Percentiles rank a stretch among this genome's conserved stretches.
Conservation (phyloP, 169 alveolate genomes). For the Theileria equi region DNA sequence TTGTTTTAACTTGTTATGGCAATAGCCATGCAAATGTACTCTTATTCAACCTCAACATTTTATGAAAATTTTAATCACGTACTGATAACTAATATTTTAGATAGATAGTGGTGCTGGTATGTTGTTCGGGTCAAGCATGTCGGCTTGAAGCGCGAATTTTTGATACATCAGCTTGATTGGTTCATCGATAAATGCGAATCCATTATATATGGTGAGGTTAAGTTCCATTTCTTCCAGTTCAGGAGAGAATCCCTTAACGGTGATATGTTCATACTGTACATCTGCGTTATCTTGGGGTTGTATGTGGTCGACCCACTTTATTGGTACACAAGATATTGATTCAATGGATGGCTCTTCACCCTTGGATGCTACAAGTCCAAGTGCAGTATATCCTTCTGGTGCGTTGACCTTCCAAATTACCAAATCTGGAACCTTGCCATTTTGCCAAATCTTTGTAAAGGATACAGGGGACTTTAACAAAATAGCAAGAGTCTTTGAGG, state of each 20-base stretch:
- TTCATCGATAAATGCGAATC: slow-evolving; percentile 15
- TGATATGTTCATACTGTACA: slow-evolving; percentile 7
- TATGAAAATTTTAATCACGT: too few relatives aligned
- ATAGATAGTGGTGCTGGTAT: slow-evolving; percentile 38
- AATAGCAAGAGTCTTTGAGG: not conserved
- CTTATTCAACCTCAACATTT: too few relatives aligned
- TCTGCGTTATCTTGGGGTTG: not conserved
- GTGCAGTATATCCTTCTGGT: slow-evolving; percentile 44
- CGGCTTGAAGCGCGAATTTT: slow-evolving; percentile 49
- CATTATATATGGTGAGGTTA: slow-evolving; percentile 21
- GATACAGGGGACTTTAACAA: slow-evolving; percentile 20
- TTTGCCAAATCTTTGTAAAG: slow-evolving; percentile 42
- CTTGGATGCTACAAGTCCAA: slow-evolving; percentile 55
- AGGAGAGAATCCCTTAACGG: slow-evolving; percentile 32
- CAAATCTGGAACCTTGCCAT: slow-evolving; percentile 25
- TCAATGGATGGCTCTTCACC: slow-evolving; percentile 31
- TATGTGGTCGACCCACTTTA: slow-evolving; percentile 43
- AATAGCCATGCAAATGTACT: too few relatives aligned
- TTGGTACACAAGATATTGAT: slow-evolving; percentile 36
- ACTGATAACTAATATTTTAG: too few relatives aligned
- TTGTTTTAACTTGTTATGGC: too few relatives aligned
- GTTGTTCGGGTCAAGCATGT: slow-evolving; percentile 34
- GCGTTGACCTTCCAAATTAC: slow-evolving; percentile 53
- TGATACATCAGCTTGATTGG: slow-evolving; percentile 32
- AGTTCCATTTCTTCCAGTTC: slow-evolving; percentile 18